Evolutionary conservation across 2,329 filamentous ascomycete species (phyloP).

Genomic region (Colletotrichum sp.): DNA sequence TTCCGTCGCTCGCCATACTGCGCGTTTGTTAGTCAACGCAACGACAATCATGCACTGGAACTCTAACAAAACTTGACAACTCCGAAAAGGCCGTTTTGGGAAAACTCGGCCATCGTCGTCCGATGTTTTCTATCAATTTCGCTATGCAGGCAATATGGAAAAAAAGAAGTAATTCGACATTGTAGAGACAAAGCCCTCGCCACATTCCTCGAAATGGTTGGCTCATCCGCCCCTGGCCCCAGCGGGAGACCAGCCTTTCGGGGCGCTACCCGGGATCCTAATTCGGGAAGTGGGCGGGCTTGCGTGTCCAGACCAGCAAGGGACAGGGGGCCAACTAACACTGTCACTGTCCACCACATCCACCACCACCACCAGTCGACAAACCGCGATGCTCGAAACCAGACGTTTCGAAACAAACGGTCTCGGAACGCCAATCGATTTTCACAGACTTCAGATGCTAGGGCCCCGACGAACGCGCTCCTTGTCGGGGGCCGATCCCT

Average conservation of each 20-base stretch:
- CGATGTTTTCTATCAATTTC: not conserved
- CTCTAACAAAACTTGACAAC: not conserved
- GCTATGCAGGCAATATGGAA: conserved; percentile 2
- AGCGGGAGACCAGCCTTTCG: conserved; percentile 2
- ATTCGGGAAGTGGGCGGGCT: conserved; percentile 18
- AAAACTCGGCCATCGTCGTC: not conserved
- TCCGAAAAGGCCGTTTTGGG: not conserved
- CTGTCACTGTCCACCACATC: not conserved
- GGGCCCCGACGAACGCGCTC: not conserved
- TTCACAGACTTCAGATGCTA: not conserved
- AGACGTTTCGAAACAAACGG: conserved; percentile 13
- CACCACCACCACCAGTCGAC: not conserved
- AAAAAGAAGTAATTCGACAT: not conserved
- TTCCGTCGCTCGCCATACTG: not conserved
- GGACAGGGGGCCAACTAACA: not conserved
- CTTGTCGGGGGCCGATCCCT: not conserved
- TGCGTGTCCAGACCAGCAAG: conserved; percentile 4
- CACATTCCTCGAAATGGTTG: not conserved
- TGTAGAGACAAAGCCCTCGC: not conserved
- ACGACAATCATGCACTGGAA: not conserved
- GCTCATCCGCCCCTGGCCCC: not conserved
- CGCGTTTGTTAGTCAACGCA: not conserved
- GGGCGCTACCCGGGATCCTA: not conserved
- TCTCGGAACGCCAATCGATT: not conserved
- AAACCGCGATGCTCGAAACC: not conserved